Evolutionary conservation across 331 rosid genomes (phyloP).

Genomic region (Quercus lobata): DNA sequence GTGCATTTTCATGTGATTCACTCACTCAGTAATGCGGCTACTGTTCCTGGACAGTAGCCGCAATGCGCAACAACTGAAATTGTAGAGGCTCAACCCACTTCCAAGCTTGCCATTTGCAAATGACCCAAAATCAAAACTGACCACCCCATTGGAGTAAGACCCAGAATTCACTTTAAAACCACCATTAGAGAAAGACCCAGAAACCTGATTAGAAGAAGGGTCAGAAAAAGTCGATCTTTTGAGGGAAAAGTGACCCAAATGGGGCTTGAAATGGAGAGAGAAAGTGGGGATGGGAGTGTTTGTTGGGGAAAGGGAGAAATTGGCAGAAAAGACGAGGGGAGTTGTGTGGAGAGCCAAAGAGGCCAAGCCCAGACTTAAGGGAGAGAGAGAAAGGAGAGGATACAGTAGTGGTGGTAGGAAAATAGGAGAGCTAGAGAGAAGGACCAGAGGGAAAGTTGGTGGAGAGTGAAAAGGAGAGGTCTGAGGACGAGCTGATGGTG

Average conservation of each 20-base stretch:
- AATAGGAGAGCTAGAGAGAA: slow-evolving; percentile 52
- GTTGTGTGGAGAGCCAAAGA: slow-evolving; percentile 60
- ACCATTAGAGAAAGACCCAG: slow-evolving; percentile 21
- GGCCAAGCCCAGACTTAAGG: slow-evolving; percentile 83
- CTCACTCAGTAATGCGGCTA: too few relatives aligned
- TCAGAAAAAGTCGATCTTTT: slow-evolving; percentile 50
- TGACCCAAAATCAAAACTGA: slow-evolving; percentile 18
- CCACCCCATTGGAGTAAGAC: slow-evolving; percentile 14
- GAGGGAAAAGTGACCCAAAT: slow-evolving; percentile 68
- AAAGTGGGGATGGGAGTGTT: slow-evolving; percentile 48
- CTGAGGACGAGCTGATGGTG: slow-evolving; percentile 33
- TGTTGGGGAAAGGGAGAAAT: slow-evolving; percentile 46
- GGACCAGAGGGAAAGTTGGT: slow-evolving; percentile 75
- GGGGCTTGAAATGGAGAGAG: slow-evolving; percentile 80
- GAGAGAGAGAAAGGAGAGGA: slow-evolving; percentile 60
- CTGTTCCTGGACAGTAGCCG: too few relatives aligned
- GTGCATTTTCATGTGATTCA: too few relatives aligned
- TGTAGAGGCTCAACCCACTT: slow-evolving; percentile 18
- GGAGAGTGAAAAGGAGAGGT: slow-evolving; percentile 70
- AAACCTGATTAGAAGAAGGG: slow-evolving; percentile 15
- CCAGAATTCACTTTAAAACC: slow-evolving; percentile 13
- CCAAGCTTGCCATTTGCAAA: slow-evolving; percentile 16
- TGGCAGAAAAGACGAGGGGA: slow-evolving; percentile 81
- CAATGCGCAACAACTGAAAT: too few relatives aligned
- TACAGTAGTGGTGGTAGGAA: slow-evolving; percentile 38